Conservation (phyloP, 805 yeast species). For the Metschnikowia continentalis region DNA sequence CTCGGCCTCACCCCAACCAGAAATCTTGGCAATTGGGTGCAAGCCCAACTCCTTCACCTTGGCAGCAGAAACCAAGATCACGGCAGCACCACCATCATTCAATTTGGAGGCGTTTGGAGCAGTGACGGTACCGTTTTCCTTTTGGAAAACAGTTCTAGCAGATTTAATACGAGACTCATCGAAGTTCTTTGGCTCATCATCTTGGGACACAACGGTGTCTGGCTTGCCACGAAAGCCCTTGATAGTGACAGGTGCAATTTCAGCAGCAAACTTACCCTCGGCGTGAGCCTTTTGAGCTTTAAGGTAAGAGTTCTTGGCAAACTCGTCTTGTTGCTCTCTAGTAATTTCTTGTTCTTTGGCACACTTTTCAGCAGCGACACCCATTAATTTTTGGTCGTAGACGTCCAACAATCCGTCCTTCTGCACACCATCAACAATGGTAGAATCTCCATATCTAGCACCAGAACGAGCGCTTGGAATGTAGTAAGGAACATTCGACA, state of each 20-base stretch:
- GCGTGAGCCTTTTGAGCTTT: conserved; percentile 80
- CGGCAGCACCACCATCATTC: conserved; percentile 98
- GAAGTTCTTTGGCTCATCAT: conserved; percentile 80
- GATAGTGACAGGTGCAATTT: conserved; percentile 83
- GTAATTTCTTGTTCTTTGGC: conserved; percentile 74
- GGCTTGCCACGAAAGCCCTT: conserved; percentile 90
- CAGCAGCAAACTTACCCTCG: conserved; percentile 75
- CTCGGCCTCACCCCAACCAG: conserved; percentile 98
- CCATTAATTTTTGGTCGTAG: conserved; percentile 86
- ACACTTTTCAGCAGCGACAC: conserved; percentile 95
- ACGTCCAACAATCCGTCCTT: conserved; percentile 94
- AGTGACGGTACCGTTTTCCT: conserved; percentile 92
- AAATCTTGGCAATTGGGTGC: conserved; percentile 83
- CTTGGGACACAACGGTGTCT: conserved; percentile 62
- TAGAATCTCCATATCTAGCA: conserved; percentile 80
- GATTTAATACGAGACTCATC: conserved; percentile 70
- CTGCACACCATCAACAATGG: conserved; percentile 81
- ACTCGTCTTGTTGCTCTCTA: conserved; percentile 86
- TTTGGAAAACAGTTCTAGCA: conserved; percentile 93
- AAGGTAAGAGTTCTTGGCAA: conserved; percentile 78
- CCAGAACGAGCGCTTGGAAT: conserved; percentile 82
- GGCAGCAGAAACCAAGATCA: conserved; percentile 77
- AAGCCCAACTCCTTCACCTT: conserved; percentile 82
- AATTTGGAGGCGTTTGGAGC: conserved; percentile 96
- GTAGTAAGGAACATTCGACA: conserved; percentile 95